A percentile compares a stretch with the other conserved stretches of the same genome.
Conservation (phyloP, 192 early-diverging fungal species). For the Mortierella alpina region DNA sequence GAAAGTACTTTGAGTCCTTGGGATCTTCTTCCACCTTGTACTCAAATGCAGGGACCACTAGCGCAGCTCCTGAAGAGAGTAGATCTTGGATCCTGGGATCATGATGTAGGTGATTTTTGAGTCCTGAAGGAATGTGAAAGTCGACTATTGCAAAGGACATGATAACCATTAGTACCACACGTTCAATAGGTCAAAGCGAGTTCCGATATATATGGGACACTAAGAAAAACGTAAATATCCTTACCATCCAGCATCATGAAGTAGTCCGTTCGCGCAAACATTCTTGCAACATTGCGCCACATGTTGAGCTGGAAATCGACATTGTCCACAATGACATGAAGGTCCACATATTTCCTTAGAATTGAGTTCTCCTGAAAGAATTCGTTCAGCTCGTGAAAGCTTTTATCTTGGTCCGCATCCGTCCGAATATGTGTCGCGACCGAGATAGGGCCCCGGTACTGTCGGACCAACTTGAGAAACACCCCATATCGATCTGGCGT, state of each 20-base stretch:
- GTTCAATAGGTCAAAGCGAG: not conserved
- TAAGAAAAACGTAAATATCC: not conserved
- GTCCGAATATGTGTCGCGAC: slow-evolving; percentile 68
- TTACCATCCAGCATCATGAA: slow-evolving; percentile 71
- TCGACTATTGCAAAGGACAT: slow-evolving; percentile 43
- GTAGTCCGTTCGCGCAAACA: slow-evolving; percentile 70
- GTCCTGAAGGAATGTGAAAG: slow-evolving; percentile 66
- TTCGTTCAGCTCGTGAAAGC: slow-evolving; percentile 57
- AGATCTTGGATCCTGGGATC: slow-evolving; percentile 57
- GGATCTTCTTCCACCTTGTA: slow-evolving; percentile 62
- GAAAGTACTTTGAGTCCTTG: slow-evolving; percentile 62
- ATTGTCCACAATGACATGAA: slow-evolving; percentile 69
- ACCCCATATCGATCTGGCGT: slow-evolving; percentile 67
- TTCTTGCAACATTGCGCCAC: slow-evolving; percentile 73
- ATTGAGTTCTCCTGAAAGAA: slow-evolving; percentile 60
- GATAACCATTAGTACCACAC: not conserved
- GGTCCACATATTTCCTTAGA: slow-evolving; percentile 62
- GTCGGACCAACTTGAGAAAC: slow-evolving; percentile 60
- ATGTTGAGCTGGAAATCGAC: slow-evolving; percentile 73
- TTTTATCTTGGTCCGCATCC: slow-evolving; percentile 55
- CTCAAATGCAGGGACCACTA: slow-evolving; percentile 72
- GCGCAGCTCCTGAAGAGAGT: slow-evolving; percentile 58
- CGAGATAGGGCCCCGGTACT: slow-evolving; percentile 67
- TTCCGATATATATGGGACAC: not conserved
- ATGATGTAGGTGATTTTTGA: slow-evolving; percentile 54